phyloP scores from a whole-genome alignment of 371 early-diverging fungal species.

The Rhizopus stolonifer region DNA sequence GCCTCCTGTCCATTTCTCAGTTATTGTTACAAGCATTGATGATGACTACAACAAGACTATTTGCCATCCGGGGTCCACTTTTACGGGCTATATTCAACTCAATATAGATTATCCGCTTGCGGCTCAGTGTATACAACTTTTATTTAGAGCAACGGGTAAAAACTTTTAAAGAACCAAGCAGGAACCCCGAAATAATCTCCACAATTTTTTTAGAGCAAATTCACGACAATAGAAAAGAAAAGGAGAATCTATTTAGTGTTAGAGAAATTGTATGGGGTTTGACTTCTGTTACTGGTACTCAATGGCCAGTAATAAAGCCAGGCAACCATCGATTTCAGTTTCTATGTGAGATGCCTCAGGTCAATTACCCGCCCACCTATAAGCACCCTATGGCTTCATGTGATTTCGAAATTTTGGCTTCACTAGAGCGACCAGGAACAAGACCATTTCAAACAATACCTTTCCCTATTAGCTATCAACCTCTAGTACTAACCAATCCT shows the following conservation, averaged over 20 bases:
- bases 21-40: conserved; percentile 12
- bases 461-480: conserved; percentile 13
- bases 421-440: conserved; percentile 25
- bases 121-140: conserved; percentile 33
- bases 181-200: background rate
- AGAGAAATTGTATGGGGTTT: conserved; percentile 33
- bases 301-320: conserved; percentile 35
- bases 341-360: conserved; percentile 36
- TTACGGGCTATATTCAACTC: conserved; percentile 32
- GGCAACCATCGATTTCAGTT: conserved; percentile 41
- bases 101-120: conserved; percentile 28
- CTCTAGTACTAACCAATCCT: conserved; percentile 7
- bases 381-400: conserved; percentile 23
- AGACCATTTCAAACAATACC: conserved; percentile 31
- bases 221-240: conserved; percentile 24
- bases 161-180: too few species aligned
- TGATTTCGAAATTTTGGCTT: conserved; percentile 26
- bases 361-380: conserved; percentile 39
- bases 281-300: background rate
- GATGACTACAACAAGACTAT: conserved; percentile 7
- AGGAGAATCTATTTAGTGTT: conserved; percentile 29
- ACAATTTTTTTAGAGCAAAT: conserved; percentile 13
- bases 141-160: conserved; percentile 38
- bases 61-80: conserved; percentile 34
- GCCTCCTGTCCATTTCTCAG: conserved; percentile 18